Percentiles rank a stretch among this genome's conserved stretches.
phyloP scores from a whole-genome alignment of 2,329 filamentous ascomycete genomes.

The Paecilomyces variotii region DNA sequence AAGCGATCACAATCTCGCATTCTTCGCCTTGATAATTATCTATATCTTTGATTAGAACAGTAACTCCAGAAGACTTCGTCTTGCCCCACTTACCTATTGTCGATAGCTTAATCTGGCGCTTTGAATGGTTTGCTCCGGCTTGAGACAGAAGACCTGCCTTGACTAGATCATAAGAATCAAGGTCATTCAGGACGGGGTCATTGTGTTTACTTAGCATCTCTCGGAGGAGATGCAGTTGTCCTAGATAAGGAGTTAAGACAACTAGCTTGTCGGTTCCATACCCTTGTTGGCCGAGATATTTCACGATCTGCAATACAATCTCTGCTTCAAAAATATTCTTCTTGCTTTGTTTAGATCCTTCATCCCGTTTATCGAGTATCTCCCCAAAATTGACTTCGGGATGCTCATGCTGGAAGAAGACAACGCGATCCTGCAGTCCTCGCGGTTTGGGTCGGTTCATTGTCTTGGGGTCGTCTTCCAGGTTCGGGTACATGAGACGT shows the following conservation, averaged over 20 bases:
- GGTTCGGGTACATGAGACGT: slow-evolving; percentile 53
- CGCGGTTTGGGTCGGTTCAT: slow-evolving; percentile 38
- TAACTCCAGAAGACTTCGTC: background rate
- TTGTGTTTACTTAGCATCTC: slow-evolving; percentile 48
- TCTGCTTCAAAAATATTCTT: slow-evolving; percentile 57
- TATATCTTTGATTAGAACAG: slow-evolving; percentile 18
- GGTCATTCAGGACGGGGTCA: slow-evolving; percentile 60
- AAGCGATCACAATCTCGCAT: slow-evolving; percentile 61
- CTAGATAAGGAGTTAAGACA: slow-evolving; percentile 64
- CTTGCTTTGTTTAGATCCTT: slow-evolving; percentile 45
- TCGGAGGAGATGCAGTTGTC: slow-evolving; percentile 54
- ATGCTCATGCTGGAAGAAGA: slow-evolving; percentile 58
- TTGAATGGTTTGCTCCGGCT: slow-evolving; percentile 44
- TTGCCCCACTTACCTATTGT: slow-evolving; percentile 53
- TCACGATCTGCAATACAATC: slow-evolving; percentile 58
- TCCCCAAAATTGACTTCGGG: slow-evolving; percentile 42
- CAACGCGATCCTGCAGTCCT: slow-evolving; percentile 53
- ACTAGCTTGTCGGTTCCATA: slow-evolving; percentile 60
- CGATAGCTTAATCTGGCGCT: slow-evolving; percentile 51
- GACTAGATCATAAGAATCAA: slow-evolving; percentile 57
- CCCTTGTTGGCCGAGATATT: slow-evolving; percentile 63
- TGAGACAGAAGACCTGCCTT: slow-evolving; percentile 54
- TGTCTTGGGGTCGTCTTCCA: slow-evolving; percentile 50
- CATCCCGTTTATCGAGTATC: slow-evolving; percentile 45
- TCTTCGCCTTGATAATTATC: slow-evolving; percentile 78